Percentiles rank a stretch among this genome's conserved stretches.
phyloP scores from a whole-genome alignment of 2,329 filamentous ascomycete genomes.

The Tolypocladium ophioglossoides region DNA sequence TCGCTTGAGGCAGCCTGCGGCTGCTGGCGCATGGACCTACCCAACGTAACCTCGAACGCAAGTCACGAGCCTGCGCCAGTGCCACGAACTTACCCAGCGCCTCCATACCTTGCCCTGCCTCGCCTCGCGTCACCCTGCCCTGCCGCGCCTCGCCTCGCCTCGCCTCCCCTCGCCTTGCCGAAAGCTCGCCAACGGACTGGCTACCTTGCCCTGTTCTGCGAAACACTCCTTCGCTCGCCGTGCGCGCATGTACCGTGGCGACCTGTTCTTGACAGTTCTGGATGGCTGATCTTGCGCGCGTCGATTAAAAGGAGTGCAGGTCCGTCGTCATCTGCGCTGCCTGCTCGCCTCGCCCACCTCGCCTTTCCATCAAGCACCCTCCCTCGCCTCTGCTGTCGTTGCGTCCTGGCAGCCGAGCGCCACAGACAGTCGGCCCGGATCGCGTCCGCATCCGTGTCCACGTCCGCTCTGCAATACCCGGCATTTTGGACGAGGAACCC shows the following conservation, averaged over 20 bases:
- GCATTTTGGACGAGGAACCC: slow-evolving; percentile 4
- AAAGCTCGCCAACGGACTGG: not conserved
- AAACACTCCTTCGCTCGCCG: not conserved
- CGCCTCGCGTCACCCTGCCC: too few relatives aligned
- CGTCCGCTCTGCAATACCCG: not conserved
- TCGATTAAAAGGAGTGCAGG: not conserved
- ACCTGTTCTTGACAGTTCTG: not conserved
- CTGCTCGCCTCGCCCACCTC: too few relatives aligned
- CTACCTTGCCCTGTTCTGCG: too few relatives aligned
- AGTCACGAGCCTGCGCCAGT: not conserved
- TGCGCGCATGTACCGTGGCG: not conserved
- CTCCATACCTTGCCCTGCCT: not conserved
- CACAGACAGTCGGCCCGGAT: too few relatives aligned
- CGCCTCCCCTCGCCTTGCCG: not conserved
- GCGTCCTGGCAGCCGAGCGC: not conserved
- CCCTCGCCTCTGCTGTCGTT: not conserved
- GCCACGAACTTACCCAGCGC: not conserved
- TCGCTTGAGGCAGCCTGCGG: not conserved
- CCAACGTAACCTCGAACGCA: too few relatives aligned
- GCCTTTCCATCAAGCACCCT: not conserved
- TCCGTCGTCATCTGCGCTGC: too few relatives aligned
- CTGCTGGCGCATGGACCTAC: too few relatives aligned
- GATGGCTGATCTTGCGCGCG: not conserved
- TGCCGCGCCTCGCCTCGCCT: too few relatives aligned
- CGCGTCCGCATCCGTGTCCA: too few relatives aligned